Evolutionary conservation across 129 eudicot species (phyloP).

Genomic region (Flaveria trinervia): DNA sequence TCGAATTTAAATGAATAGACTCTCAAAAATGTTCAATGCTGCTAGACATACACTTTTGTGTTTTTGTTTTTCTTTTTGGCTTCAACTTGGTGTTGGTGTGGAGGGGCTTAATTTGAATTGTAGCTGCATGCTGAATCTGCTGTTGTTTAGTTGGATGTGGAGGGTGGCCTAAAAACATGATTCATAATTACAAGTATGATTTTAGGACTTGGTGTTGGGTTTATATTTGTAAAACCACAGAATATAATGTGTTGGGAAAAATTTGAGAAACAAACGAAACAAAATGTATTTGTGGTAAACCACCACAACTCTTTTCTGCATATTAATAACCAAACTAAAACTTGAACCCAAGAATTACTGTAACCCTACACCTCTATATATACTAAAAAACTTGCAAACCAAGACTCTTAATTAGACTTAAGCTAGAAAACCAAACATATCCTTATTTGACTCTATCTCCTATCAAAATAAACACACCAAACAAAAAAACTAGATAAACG

Average conservation of each 20-base stretch:
- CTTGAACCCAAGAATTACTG: no score
- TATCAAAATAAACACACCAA: no score
- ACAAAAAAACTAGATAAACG: no score
- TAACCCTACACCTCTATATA: no score
- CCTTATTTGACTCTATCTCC: no score
- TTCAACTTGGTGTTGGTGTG: slow-evolving; percentile 3
- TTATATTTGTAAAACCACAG: slow-evolving; percentile 17
- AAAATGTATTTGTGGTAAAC: no score
- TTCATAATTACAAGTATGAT: neutral
- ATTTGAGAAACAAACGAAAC: no score
- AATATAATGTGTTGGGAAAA: neutral
- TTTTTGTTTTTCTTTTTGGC: neutral
- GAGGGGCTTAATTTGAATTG: slow-evolving; percentile 2
- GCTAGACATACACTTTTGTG: neutral
- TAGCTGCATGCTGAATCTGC: neutral
- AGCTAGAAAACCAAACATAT: no score
- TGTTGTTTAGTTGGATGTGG: neutral
- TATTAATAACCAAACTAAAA: no score
- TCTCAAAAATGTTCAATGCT: slow-evolving; percentile 12
- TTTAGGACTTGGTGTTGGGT: neutral
- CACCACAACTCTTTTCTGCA: no score
- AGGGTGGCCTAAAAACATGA: neutral
- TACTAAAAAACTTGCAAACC: no score
- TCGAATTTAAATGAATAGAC: slow-evolving; percentile 3
- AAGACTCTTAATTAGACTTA: no score